Base-by-base conservation (phyloP, 1,284 basidiomycete species). In the Rhodotorula sp. region DNA sequence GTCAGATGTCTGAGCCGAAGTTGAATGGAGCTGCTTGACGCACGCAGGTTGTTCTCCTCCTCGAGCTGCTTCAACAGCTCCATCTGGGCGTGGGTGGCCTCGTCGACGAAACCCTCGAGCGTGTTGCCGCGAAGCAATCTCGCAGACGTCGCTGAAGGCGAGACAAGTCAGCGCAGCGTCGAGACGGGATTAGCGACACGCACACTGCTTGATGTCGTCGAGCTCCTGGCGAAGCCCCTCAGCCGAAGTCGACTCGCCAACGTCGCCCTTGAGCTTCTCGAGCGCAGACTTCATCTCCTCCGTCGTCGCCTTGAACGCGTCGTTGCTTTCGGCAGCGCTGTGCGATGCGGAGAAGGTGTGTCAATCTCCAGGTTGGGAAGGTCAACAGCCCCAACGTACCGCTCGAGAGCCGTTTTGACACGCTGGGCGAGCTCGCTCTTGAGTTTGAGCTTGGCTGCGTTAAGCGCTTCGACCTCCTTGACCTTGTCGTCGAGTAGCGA, bases 301-400 rank as follows among this genome's bases (percentile, higher is more conserved):
- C 26, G 15, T 20, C 34, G 31, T 22, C 11, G n/a, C 34, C 24
- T 24, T 37, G 51, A 60, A 31, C n/a, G 37, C 52, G 24, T 52
- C 13, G 11, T 55, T n/a, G 13, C 46, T 28, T 13, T 20, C 2
- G 16, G 6, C 24, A 10, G 59, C 34, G 20, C 59, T 66, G 64
- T 4, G 11, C 1, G 5, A 24, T 7, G 46, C 24, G 31, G 18
- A 13, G 2, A 2, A 20, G 20, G 26, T 4, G 30, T n/a, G 46
- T 18, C 7, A 15, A 37, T 58, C 50, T n/a, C 30, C 5, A 34
- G 20, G 3, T 59, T 65, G 46, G 37, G 64, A 65, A 65, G 64
- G 64, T 52, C 54, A 30, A 46, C 13, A 3, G 6, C 11, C 30
- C 30, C 3, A 18, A 20, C 52, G 26, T 37, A 59, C 65, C 9